Base-by-base conservation (phyloP, 208 protist genomes). In the Leishmania tarentolae region DNA sequence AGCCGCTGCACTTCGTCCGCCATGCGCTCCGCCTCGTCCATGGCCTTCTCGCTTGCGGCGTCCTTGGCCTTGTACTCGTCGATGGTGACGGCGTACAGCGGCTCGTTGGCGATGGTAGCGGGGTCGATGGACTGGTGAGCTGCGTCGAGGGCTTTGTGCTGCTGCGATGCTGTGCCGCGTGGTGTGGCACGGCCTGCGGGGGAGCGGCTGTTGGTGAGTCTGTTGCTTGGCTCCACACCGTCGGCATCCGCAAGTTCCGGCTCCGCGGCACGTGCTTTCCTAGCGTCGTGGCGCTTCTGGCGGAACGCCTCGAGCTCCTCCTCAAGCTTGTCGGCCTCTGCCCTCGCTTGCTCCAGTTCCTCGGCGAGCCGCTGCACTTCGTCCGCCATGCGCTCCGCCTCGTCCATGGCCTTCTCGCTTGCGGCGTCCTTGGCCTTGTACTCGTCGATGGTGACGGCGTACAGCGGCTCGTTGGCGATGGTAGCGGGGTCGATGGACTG, bases 301-400 rank as follows among this genome's bases (percentile, higher is more conserved):
- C 86, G 75, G 57, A 87, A 79, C 56, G 71, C 76, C 7, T 52
- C 77, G 3, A 90, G 75, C 68, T 90, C 87, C 46, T 47, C n/a
- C 9, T 56, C 72, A 17, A 78, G 37, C 66, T 35, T 37, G 42
- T 56, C 74, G 9, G 56, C 52, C 47, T 69, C 56, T 2, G 6
- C 56, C 68, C 76, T 52, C 7, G 57, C 72, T 35, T 42, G 56
- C 59, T 68, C 79, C 4, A 82, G 79, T 59, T 80, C 77, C 24
- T 17, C 77, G 5, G 77, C 50, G 31, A 80, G 77, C 5, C 35
- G 44, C 68, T 80, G 46, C 50, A 46, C 66, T 31, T 80, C 77
- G 9, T 75, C 52, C 3, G 65, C 50, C 35, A 80, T 70, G 37
- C 35, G 46, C 68, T 80, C 11, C 66, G 37, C 66, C 47, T 80